These are phyloP conservation scores for Ensete ventricosum DNA, from an alignment of 176 grass and related monocot genomes.

Conservation along the genomic window DNA sequence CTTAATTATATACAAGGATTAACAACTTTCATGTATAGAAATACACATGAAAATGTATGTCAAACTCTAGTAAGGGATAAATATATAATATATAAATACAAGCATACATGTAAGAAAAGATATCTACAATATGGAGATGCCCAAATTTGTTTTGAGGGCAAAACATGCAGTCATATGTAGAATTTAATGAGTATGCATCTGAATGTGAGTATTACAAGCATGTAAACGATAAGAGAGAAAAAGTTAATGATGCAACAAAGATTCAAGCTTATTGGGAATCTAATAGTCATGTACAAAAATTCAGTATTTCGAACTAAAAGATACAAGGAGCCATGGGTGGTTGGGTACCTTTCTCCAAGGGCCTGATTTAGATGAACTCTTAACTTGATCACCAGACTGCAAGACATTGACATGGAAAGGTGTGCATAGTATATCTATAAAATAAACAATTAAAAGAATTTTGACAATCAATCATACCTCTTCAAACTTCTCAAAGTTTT, in stretches of 20 bases:
- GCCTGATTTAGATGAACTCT: constrained; percentile 64
- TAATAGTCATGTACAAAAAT: neutral
- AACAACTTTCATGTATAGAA: too few relatives aligned
- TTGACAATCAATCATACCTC: constrained; percentile 39
- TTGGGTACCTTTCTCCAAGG: constrained; percentile 89
- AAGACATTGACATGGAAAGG: constrained; percentile 9
- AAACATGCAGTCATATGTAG: too few relatives aligned
- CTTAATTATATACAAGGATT: too few relatives aligned
- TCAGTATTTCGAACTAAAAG: neutral
- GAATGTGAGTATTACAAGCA: too few relatives aligned
- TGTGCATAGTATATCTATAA: neutral
- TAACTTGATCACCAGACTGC: constrained; percentile 40
- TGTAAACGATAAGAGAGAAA: too few relatives aligned
- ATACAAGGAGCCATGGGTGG: neutral
- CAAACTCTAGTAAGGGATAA: neutral
- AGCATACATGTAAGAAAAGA: too few relatives aligned
- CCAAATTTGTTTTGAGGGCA: too few relatives aligned
- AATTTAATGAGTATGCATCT: too few relatives aligned
- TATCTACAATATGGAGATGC: too few relatives aligned
- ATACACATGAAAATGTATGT: neutral
- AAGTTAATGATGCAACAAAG: neutral
- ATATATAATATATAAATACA: too few relatives aligned
- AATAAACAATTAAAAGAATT: constrained; percentile 16
- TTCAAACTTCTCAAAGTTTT: constrained; percentile 98
- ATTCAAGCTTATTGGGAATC: neutral